Evolutionary conservation across 2,329 filamentous ascomycete genomes (phyloP).

Genomic region (Colletotrichum sp.): DNA sequence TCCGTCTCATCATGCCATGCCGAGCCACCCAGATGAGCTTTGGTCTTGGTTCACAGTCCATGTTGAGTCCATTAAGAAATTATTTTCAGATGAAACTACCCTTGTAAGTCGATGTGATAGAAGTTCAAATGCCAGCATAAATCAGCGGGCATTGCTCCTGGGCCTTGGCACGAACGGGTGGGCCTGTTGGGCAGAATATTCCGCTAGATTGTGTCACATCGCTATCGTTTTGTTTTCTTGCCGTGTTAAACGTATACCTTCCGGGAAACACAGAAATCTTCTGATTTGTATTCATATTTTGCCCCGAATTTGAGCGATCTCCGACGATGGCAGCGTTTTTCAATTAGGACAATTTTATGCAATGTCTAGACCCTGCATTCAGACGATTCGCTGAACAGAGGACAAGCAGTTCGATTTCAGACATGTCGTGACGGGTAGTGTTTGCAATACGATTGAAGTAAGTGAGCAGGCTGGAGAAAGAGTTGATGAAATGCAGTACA

Average conservation of each 20-base stretch:
- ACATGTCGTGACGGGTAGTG: background rate
- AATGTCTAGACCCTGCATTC: accelerated
- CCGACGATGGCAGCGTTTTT: accelerated
- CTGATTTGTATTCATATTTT: accelerated
- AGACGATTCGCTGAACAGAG: background rate
- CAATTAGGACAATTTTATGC: accelerated
- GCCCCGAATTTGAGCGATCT: accelerated
- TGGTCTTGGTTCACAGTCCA: background rate
- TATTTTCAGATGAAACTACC: background rate
- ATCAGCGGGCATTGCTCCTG: background rate
- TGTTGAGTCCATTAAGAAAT: background rate
- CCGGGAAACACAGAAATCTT: accelerated
- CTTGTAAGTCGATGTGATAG: background rate
- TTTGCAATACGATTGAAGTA: background rate
- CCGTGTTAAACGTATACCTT: background rate
- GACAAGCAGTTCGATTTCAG: background rate
- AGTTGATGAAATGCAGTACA: background rate
- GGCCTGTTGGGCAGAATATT: background rate
- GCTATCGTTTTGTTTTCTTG: background rate
- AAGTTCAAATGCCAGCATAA: background rate
- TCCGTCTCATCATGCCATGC: background rate
- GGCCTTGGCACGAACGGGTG: background rate
- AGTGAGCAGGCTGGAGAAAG: background rate
- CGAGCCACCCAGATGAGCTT: background rate
- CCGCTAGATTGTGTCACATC: background rate